These are phyloP conservation scores for Volvox carteri DNA, from an alignment of 163 green algal species.

Conservation along the genomic window DNA sequence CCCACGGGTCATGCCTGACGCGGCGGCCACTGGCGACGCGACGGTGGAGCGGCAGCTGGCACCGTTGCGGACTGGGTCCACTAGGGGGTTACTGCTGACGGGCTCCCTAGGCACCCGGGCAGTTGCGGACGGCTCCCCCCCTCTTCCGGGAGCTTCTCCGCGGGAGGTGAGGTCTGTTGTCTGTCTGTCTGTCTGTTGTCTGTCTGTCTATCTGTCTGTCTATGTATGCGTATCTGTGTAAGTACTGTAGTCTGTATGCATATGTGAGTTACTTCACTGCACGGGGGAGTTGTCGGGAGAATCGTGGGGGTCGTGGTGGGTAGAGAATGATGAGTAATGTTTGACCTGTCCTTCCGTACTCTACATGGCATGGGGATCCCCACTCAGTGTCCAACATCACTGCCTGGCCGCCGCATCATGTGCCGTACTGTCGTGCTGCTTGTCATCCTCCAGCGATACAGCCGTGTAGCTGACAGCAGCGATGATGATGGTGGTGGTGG, in stretches of 20 bases:
- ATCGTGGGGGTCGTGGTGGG: no score
- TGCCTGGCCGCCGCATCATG: no score
- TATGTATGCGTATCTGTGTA: no score
- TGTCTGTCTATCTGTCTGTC: no score
- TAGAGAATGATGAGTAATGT: no score
- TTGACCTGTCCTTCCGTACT: no score
- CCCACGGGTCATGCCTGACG: background rate
- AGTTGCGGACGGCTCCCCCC: background rate
- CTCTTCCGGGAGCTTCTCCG: background rate
- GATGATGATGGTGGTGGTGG: slow-evolving; percentile 11
- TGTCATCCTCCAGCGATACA: slow-evolving; percentile 35
- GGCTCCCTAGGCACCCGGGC: slow-evolving; percentile 10
- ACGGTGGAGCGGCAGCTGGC: background rate
- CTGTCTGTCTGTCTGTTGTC: no score
- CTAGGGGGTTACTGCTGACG: slow-evolving; percentile 26
- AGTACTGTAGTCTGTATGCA: no score
- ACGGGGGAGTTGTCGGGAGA: no score
- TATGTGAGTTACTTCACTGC: no score
- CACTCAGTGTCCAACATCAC: no score
- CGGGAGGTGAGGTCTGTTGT: slow-evolving; percentile 2
- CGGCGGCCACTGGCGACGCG: background rate
- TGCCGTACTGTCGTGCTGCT: background rate
- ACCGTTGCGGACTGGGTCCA: background rate
- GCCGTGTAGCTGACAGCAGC: background rate
- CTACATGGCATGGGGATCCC: no score